A percentile compares a stretch with the other conserved stretches of the same genome.
Conservation (phyloP, 2,329 filamentous ascomycete species). For the Hymenoscyphus albidus region DNA sequence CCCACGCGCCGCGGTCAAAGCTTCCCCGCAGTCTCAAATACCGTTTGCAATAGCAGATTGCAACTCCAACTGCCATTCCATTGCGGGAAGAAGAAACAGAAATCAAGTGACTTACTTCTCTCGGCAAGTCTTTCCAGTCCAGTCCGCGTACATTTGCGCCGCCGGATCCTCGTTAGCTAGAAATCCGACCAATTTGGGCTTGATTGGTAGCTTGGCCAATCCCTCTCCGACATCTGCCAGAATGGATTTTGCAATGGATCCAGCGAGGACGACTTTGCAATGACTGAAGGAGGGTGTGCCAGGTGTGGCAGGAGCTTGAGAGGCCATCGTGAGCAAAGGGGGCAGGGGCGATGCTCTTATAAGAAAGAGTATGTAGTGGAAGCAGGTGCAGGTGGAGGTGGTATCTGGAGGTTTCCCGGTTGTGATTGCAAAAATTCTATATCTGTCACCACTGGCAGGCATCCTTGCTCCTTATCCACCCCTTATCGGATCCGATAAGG, state of each 20-base stretch:
- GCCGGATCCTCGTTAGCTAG: constrained; percentile 89
- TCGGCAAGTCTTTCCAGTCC: constrained; percentile 92
- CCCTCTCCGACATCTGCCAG: constrained; percentile 74
- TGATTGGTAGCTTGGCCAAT: constrained; percentile 64
- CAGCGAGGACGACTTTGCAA: constrained; percentile 91
- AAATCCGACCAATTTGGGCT: constrained; percentile 84
- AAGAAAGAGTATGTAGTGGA: not conserved
- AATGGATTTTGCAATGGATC: constrained; percentile 78
- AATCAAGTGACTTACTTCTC: constrained; percentile 70
- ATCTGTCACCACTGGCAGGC: no score
- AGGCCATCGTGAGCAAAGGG: not conserved
- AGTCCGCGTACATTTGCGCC: constrained; percentile 90
- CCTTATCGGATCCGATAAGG: constrained; percentile 5
- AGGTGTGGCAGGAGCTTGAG: constrained; percentile 13
- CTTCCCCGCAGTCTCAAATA: not conserved
- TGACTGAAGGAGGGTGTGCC: constrained; percentile 38
- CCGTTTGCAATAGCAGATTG: not conserved
- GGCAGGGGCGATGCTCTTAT: not conserved
- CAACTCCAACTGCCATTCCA: not conserved
- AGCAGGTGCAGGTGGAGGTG: not conserved
- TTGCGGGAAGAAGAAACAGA: not conserved
- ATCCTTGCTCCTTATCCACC: not conserved
- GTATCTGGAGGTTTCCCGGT: not conserved
- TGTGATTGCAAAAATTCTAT: not conserved
- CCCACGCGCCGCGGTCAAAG: not conserved